A percentile compares a stretch with the other conserved stretches of the same genome.
phyloP scores from a whole-genome alignment of 2,329 filamentous ascomycete genomes.

The Escovopsis weberi region DNA sequence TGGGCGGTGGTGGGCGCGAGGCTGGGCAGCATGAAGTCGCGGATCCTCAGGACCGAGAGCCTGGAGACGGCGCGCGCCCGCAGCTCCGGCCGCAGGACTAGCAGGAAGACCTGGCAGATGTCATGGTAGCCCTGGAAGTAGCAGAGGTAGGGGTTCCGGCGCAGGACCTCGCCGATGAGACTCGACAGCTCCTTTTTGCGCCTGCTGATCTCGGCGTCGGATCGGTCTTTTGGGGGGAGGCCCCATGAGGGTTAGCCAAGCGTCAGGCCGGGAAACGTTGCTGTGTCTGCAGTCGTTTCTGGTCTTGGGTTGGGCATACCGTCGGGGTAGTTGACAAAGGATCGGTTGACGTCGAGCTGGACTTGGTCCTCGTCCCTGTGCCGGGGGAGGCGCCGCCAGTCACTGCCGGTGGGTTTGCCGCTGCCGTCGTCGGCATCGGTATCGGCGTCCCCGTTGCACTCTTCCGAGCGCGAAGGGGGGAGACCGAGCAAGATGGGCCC shows the following conservation, averaged over 20 bases:
- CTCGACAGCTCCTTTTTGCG: slow-evolving; percentile 66
- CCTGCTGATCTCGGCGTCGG: slow-evolving; percentile 49
- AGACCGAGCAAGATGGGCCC: slow-evolving; percentile 47
- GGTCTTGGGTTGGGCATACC: slow-evolving; percentile 31
- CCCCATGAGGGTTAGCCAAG: neutral
- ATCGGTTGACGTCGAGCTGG: slow-evolving; percentile 77
- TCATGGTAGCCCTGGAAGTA: slow-evolving; percentile 99
- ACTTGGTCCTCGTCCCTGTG: slow-evolving; percentile 89
- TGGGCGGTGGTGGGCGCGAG: slow-evolving; percentile 70
- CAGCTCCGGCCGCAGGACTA: slow-evolving; percentile 50
- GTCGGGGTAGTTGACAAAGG: slow-evolving; percentile 92
- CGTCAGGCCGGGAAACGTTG: neutral
- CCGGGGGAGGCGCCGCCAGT: slow-evolving; percentile 50
- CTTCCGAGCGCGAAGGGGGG: slow-evolving; percentile 1
- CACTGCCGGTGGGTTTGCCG: slow-evolving; percentile 5
- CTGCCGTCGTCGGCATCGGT: slow-evolving; percentile 5
- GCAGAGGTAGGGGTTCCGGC: slow-evolving; percentile 67
- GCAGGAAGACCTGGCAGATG: slow-evolving; percentile 86
- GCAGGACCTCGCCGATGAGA: slow-evolving; percentile 68
- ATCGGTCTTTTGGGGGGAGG: slow-evolving; percentile 39
- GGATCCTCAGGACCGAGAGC: slow-evolving; percentile 79
- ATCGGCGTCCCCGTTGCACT: slow-evolving; percentile 1
- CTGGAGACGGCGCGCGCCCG: slow-evolving; percentile 55
- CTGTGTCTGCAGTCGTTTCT: neutral
- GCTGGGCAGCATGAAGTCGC: slow-evolving; percentile 93